These are phyloP conservation scores for Ceratocystis eucalypticola DNA, from an alignment of 2,329 filamentous ascomycete genomes.

Conservation along the genomic window DNA sequence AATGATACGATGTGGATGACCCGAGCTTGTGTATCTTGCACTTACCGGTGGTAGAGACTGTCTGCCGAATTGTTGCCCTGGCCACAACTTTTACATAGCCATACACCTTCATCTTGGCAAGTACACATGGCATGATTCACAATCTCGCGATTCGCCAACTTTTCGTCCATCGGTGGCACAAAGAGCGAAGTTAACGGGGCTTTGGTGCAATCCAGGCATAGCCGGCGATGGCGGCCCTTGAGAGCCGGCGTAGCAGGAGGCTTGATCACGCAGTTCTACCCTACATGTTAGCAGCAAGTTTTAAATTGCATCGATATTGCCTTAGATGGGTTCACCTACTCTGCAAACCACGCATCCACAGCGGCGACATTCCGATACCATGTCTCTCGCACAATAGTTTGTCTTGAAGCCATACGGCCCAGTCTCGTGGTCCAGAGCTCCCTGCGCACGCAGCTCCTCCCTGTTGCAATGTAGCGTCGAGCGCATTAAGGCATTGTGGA, in stretches of 20 bases:
- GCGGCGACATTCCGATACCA: slow-evolving; percentile 70
- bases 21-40: slow-evolving; percentile 7
- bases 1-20: no score
- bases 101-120: slow-evolving; percentile 48
- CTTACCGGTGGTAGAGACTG: slow-evolving; percentile 44
- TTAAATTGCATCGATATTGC: neutral
- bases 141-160: slow-evolving; percentile 36
- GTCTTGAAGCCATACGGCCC: slow-evolving; percentile 52
- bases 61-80: slow-evolving; percentile 51
- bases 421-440: slow-evolving; percentile 33
- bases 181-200: slow-evolving; percentile 50
- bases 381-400: slow-evolving; percentile 69
- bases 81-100: slow-evolving; percentile 78
- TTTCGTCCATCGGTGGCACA: slow-evolving; percentile 32
- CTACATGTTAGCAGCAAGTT: neutral
- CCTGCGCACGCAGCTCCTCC: slow-evolving; percentile 43
- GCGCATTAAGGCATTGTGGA: slow-evolving; percentile 56
- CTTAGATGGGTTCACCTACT: slow-evolving; percentile 37
- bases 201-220: slow-evolving; percentile 63
- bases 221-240: slow-evolving; percentile 62
- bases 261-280: slow-evolving; percentile 80
- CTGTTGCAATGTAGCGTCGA: slow-evolving; percentile 70
- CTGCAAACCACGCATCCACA: slow-evolving; percentile 70
- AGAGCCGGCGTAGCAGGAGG: slow-evolving; percentile 55
- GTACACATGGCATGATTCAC: slow-evolving; percentile 44